A percentile compares a stretch with the other conserved stretches of the same genome.
phyloP scores from a whole-genome alignment of 345 rosid species.

The Eucalyptus pauciflora region DNA sequence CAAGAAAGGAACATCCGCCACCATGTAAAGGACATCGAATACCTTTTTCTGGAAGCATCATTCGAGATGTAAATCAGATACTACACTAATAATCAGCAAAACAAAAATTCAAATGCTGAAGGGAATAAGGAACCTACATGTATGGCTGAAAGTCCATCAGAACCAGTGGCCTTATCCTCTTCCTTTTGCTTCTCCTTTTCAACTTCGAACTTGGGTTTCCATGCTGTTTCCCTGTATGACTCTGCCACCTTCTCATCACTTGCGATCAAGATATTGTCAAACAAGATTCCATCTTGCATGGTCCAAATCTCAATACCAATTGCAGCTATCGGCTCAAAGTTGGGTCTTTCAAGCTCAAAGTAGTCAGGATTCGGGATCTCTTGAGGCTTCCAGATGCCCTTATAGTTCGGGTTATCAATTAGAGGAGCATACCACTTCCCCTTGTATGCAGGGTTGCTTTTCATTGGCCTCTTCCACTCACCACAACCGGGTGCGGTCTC shows the following conservation, averaged over 20 bases:
- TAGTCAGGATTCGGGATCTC: constrained; percentile 35
- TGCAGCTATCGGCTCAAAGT: constrained; percentile 51
- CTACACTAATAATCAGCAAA: neutral
- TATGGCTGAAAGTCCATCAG: constrained; percentile 18
- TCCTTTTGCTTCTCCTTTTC: constrained; percentile 38
- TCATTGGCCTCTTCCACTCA: constrained; percentile 46
- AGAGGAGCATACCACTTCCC: constrained; percentile 48
- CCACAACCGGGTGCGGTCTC: constrained; percentile 44
- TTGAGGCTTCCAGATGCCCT: constrained; percentile 50
- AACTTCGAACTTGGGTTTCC: constrained; percentile 40
- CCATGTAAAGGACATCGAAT: constrained; percentile 10
- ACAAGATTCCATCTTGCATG: constrained; percentile 54
- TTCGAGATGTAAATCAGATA: neutral
- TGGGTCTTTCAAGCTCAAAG: constrained; percentile 32
- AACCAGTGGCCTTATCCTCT: constrained; percentile 19
- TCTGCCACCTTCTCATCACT: constrained; percentile 29
- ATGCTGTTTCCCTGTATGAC: constrained; percentile 11
- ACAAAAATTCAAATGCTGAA: neutral
- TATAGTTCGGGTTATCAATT: constrained; percentile 44
- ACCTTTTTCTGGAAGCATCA: constrained; percentile 5
- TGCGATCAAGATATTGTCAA: constrained; percentile 37
- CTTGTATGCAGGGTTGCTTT: constrained; percentile 39
- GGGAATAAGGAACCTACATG: constrained; percentile 10
- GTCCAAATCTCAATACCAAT: constrained; percentile 64
- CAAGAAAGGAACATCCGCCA: constrained; percentile 9